Percentiles rank a stretch among this genome's conserved stretches.
Evolutionary conservation across 2,329 filamentous ascomycete genomes (phyloP).

Genomic region (Hypoxylon sp.): DNA sequence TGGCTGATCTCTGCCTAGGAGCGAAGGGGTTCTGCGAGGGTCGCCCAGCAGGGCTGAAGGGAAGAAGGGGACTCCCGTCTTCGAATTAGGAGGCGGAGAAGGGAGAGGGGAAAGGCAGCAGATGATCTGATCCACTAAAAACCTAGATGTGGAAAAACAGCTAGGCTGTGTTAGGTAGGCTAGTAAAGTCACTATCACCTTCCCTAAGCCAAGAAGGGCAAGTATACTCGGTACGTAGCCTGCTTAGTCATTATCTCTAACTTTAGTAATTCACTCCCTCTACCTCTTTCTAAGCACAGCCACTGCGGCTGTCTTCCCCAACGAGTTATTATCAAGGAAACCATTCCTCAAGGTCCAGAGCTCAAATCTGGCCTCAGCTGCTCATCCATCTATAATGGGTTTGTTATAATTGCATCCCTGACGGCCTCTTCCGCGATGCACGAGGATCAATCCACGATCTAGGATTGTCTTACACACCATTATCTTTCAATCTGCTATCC

Average conservation of each 20-base stretch:
- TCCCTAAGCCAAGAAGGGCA: conserved; percentile 17
- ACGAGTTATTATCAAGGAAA: conserved; percentile 34
- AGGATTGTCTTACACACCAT: conserved; percentile 34
- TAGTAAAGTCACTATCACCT: neutral
- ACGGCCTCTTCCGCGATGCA: conserved; percentile 26
- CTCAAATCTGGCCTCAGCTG: conserved; percentile 13
- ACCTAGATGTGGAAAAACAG: conserved; percentile 42
- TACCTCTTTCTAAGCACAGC: conserved; percentile 20
- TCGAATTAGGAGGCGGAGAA: conserved; percentile 1
- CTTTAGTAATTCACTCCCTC: conserved; percentile 15
- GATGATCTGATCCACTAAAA: conserved; percentile 20
- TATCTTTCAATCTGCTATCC: conserved; percentile 10
- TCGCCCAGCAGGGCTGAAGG: conserved; percentile 38
- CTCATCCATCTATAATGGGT: conserved; percentile 9
- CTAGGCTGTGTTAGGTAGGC: conserved; percentile 12
- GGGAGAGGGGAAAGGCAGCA: conserved; percentile 14
- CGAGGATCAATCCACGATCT: conserved; percentile 20
- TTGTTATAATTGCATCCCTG: conserved; percentile 15
- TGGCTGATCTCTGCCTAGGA: conserved; percentile 29
- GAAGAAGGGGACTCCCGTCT: conserved; percentile 6
- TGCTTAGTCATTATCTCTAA: conserved; percentile 29
- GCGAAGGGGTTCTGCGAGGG: neutral
- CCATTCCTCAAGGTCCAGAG: conserved; percentile 30
- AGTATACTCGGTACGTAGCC: neutral
- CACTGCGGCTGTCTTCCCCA: conserved; percentile 35